Base-by-base conservation (phyloP, 495 filamentous ascomycete species). In the Penicillium pulvis region DNA sequence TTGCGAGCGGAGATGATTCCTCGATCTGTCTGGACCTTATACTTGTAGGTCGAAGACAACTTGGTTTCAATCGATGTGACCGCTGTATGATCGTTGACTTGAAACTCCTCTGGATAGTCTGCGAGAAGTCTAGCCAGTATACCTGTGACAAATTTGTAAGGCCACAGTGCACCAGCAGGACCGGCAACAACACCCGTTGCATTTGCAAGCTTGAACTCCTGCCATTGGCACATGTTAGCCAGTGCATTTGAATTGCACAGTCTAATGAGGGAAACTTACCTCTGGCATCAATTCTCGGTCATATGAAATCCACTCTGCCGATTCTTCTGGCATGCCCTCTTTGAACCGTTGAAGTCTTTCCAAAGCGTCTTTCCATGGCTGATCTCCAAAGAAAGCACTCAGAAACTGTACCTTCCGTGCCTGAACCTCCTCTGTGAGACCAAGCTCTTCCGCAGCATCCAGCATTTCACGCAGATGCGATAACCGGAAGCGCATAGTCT, bases 121-220 rank as follows among this genome's bases (percentile, higher is more conserved):
- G 60, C 66, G 0, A 89, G 69, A 0, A 90, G 75, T 3, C 71
- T 71, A 59, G 85, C 83, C 1, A 95, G 73, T 0, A 91, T 69
- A 49, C 80, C 83, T 0, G 85, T 77, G 8, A 94, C 84, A 17
- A 92, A 81, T 65, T 90, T 92, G 65, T 94, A 95, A 0, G 92
- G 92, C 90, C 90, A 95, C 1, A 86, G 54, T 16, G 78, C 76
- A 0, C 74, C 82, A 1, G 82, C 82, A 2, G 71, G 70, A 1
- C 71, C 64, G 1, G 75, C 70, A 0, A 84, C 70, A 4, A 80
- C 69, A 0, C 80, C 80, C 1, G 65, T 56, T 26, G 80, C 82
- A 10, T 61, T 64, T 3, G 76, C 67, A 30, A 85, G 72, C 8
- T 71, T 65, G 43, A 76, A 72, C 33, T 71, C 58, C 70, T 72